phyloP scores from a whole-genome alignment of 2,329 filamentous ascomycete genomes.

The Colletotrichum tamarilloi region DNA sequence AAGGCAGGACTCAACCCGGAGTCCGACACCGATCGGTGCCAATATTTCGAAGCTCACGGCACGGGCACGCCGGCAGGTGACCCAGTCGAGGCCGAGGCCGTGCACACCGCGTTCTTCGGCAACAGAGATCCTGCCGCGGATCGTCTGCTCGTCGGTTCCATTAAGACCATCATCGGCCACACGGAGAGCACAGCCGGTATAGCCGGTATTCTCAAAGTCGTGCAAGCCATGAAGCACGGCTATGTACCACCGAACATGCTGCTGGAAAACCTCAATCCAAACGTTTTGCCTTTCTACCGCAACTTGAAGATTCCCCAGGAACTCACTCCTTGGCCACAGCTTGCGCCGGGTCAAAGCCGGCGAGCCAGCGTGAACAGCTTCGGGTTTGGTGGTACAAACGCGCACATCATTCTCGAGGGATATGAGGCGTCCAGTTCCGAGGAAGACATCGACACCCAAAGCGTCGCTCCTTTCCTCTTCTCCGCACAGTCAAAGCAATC shows the following conservation, averaged over 20 bases:
- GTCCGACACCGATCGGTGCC: slow-evolving; percentile 25
- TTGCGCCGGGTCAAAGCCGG: background rate
- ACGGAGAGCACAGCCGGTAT: slow-evolving; percentile 42
- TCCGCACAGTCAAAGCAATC: slow-evolving; percentile 6
- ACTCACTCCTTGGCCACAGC: slow-evolving; percentile 35
- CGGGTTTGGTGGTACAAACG: slow-evolving; percentile 51
- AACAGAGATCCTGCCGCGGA: slow-evolving; percentile 47
- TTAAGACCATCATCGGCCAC: slow-evolving; percentile 45
- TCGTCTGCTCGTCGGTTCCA: slow-evolving; percentile 39
- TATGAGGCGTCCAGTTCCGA: background rate
- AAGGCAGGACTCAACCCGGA: slow-evolving; percentile 21
- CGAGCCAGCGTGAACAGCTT: slow-evolving; percentile 44
- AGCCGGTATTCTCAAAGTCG: slow-evolving; percentile 42
- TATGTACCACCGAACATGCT: slow-evolving; percentile 44
- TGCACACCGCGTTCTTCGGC: slow-evolving; percentile 42
- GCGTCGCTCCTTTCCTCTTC: background rate
- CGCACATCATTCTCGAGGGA: slow-evolving; percentile 50
- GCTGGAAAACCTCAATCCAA: slow-evolving; percentile 44
- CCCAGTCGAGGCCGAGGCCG: slow-evolving; percentile 47
- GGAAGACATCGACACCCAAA: background rate
- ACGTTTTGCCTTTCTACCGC: slow-evolving; percentile 40
- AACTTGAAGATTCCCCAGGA: slow-evolving; percentile 35
- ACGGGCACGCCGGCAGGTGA: slow-evolving; percentile 53
- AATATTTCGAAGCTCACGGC: slow-evolving; percentile 48
- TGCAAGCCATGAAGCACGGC: slow-evolving; percentile 37